Conservation (phyloP, 2,329 filamentous ascomycete genomes). For the Fusarium xyrophilum region DNA sequence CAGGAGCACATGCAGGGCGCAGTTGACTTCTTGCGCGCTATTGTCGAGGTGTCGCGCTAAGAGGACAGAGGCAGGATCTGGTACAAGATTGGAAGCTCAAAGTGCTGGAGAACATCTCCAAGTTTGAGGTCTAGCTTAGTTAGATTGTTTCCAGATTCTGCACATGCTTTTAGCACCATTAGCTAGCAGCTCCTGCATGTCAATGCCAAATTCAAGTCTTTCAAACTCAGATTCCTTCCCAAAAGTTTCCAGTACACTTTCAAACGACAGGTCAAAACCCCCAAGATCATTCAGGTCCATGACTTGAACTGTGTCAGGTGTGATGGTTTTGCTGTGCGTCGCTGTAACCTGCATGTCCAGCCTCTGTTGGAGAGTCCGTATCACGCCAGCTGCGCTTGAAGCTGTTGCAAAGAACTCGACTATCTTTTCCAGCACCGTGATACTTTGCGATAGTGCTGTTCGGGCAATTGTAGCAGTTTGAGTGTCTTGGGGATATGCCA, state of each 20-base stretch:
- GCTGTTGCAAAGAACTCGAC: not conserved
- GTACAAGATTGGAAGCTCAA: not conserved
- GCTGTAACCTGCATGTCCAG: accelerated
- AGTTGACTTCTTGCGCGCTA: not conserved
- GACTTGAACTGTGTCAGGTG: accelerated
- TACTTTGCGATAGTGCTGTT: not conserved
- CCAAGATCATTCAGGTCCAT: accelerated
- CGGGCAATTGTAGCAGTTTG: accelerated
- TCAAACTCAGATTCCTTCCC: not conserved
- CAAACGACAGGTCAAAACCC: accelerated
- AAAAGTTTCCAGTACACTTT: not conserved
- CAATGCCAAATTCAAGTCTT: accelerated
- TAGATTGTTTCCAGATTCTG: no score
- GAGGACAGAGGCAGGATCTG: not conserved
- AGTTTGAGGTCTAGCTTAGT: no score
- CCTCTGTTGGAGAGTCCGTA: not conserved
- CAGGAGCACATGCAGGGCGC: accelerated
- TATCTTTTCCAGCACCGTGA: not conserved
- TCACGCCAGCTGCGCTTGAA: not conserved
- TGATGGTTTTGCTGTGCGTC: accelerated
- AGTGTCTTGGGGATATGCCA: accelerated
- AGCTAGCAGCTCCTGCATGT: not conserved
- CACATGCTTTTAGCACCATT: no score
- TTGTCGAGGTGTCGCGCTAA: not conserved
- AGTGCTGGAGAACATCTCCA: not conserved